Evolutionary conservation across 2,329 filamentous ascomycete genomes (phyloP).

Genomic region (Ceratocystiopsis brevicomis): DNA sequence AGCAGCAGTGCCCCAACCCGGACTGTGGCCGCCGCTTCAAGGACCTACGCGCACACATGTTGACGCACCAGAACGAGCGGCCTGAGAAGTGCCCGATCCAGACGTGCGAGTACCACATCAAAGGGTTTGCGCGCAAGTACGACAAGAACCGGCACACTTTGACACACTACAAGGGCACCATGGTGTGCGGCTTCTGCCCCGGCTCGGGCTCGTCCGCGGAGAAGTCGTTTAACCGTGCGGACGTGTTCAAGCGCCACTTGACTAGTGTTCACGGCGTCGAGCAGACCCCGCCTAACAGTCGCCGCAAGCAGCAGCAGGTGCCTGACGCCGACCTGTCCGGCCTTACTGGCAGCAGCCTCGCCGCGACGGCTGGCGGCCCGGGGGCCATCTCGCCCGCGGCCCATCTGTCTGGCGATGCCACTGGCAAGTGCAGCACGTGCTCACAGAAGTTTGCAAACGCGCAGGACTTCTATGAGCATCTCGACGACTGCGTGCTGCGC

Average conservation of each 20-base stretch:
- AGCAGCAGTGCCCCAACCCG: constrained; percentile 57
- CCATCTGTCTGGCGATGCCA: constrained; percentile 52
- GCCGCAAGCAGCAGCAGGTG: constrained; percentile 39
- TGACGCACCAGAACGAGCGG: constrained; percentile 78
- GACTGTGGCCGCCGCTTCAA: constrained; percentile 79
- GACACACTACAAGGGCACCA: constrained; percentile 92
- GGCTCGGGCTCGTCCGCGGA: constrained; percentile 74
- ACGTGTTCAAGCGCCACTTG: constrained; percentile 88
- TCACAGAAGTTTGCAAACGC: constrained; percentile 77
- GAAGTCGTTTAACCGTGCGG: constrained; percentile 89
- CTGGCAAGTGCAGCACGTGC: constrained; percentile 91
- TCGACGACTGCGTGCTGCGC: constrained; percentile 57
- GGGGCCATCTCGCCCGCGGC: constrained; percentile 46
- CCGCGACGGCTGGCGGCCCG: constrained; percentile 13
- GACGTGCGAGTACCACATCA: constrained; percentile 79
- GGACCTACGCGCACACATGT: constrained; percentile 82
- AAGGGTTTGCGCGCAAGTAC: constrained; percentile 88
- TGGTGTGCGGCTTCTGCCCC: constrained; percentile 91
- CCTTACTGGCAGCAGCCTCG: no score
- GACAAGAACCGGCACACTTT: constrained; percentile 90
- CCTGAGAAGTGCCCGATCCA: constrained; percentile 89
- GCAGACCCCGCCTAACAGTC: constrained; percentile 79
- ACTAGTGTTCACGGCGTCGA: constrained; percentile 84
- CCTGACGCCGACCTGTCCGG: no score
- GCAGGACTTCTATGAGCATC: constrained; percentile 96